Conservation (phyloP, 371 early-diverging fungal genomes). For the Apophysomyces trapeziformis region DNA sequence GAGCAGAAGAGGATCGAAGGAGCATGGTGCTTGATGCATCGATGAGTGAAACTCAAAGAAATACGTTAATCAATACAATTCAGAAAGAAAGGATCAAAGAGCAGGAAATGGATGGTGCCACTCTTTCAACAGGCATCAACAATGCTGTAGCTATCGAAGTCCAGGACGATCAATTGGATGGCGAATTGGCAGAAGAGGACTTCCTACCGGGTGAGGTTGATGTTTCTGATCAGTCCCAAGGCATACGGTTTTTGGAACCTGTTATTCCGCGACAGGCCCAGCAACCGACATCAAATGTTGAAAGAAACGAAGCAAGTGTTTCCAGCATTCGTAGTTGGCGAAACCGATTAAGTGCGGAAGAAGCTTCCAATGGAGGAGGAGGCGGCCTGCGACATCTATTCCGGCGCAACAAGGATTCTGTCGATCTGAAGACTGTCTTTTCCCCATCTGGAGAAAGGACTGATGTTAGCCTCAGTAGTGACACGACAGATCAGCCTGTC, state of each 20-base stretch:
- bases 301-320: not conserved
- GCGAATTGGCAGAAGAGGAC: conserved; percentile 47
- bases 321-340: not conserved
- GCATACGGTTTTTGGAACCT: conserved; percentile 55
- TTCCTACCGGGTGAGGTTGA: conserved; percentile 50
- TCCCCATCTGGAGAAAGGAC: not conserved
- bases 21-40: conserved; percentile 27
- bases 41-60: conserved; percentile 45
- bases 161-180: conserved; percentile 18
- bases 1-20: conserved; percentile 5
- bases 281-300: not conserved
- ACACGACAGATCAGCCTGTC: not conserved
- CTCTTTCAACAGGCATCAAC: not conserved
- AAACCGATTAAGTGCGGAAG: not conserved
- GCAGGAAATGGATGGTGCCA: conserved; percentile 10
- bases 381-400: conserved; percentile 6
- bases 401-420: conserved; percentile 3
- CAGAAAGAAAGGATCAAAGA: conserved; percentile 21
- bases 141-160: conserved; percentile 27
- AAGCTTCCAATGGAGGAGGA: not conserved
- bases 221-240: conserved; percentile 32
- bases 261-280: conserved; percentile 36
- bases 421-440: conserved; percentile 2
- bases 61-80: conserved; percentile 43
- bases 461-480: not conserved